A percentile compares a stretch with the other conserved stretches of the same genome.
phyloP scores from a whole-genome alignment of 2,329 filamentous ascomycete species.

The Bipolaris zeicola region DNA sequence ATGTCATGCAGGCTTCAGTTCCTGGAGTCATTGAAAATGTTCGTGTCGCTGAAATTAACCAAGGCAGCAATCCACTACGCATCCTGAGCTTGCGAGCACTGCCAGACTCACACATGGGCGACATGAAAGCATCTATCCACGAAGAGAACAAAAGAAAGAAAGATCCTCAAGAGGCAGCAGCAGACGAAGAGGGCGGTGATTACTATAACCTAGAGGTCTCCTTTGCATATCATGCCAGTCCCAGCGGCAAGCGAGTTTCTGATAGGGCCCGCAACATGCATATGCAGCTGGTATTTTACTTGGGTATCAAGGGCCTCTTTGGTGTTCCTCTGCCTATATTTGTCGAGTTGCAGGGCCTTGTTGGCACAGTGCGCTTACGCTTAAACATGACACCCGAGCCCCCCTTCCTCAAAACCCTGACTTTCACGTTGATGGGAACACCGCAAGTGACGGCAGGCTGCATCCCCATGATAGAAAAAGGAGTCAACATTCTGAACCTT shows the following conservation, averaged over 20 bases:
- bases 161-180: slow-evolving; percentile 84
- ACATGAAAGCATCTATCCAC: slow-evolving; percentile 81
- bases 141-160: slow-evolving; percentile 79
- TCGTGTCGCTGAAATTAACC: slow-evolving; percentile 90
- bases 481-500: slow-evolving; percentile 88
- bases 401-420: slow-evolving; percentile 89
- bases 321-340: slow-evolving; percentile 87
- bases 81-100: slow-evolving; percentile 86
- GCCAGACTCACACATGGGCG: slow-evolving; percentile 78
- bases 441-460: slow-evolving; percentile 90
- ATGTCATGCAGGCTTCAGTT: slow-evolving; percentile 96
- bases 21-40: slow-evolving; percentile 92
- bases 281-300: slow-evolving; percentile 93
- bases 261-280: slow-evolving; percentile 94
- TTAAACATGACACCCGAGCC: slow-evolving; percentile 87
- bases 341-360: slow-evolving; percentile 87
- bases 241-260: slow-evolving; percentile 70
- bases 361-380: slow-evolving; percentile 82
- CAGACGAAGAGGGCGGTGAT: slow-evolving; percentile 86
- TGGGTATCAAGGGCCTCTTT: slow-evolving; percentile 86
- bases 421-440: slow-evolving; percentile 91
- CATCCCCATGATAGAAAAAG: slow-evolving; percentile 88
- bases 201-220: slow-evolving; percentile 93
- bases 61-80: slow-evolving; percentile 87
- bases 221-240: slow-evolving; percentile 88